Conservation (phyloP, 805 yeast species). For the Starmerella stellata region DNA sequence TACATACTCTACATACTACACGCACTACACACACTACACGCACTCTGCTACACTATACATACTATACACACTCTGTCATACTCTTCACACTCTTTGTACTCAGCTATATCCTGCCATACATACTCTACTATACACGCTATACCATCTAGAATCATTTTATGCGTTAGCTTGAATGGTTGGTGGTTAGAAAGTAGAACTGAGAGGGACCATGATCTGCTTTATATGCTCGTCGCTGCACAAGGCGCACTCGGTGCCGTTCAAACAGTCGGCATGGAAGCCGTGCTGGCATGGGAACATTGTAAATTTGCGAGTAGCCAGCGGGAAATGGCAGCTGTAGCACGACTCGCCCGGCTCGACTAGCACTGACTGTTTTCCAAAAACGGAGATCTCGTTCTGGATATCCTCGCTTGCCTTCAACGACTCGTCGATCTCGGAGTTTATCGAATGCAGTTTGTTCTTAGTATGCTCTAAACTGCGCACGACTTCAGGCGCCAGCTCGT, state of each 20-base stretch:
- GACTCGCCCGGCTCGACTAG: slow-evolving; percentile 69
- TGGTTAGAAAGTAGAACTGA: no score
- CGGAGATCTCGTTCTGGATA: slow-evolving; percentile 41
- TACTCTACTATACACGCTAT: no score
- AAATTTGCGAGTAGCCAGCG: slow-evolving; percentile 56
- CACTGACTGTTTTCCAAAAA: slow-evolving; percentile 35
- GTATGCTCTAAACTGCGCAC: slow-evolving; percentile 61
- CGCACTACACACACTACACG: no score
- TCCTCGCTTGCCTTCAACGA: slow-evolving; percentile 43
- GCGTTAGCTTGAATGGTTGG: no score
- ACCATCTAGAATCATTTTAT: no score
- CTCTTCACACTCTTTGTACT: no score
- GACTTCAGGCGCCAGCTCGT: slow-evolving; percentile 66
- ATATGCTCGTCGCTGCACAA: slow-evolving; percentile 62
- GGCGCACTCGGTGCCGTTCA: slow-evolving; percentile 51
- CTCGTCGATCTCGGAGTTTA: slow-evolving; percentile 58
- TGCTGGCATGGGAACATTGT: slow-evolving; percentile 80
- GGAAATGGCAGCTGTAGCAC: slow-evolving; percentile 52
- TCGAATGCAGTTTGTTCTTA: slow-evolving; percentile 43
- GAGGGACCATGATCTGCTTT: slow-evolving; percentile 46
- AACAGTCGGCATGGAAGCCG: slow-evolving; percentile 74
- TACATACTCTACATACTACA: no score
- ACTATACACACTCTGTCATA: no score
- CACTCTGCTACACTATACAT: no score
- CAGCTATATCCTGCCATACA: no score